A percentile compares a stretch with the other conserved stretches of the same genome.
These are phyloP conservation scores for Mucor indicus DNA, from an alignment of 371 early-diverging fungal genomes.

Conservation along the genomic window DNA sequence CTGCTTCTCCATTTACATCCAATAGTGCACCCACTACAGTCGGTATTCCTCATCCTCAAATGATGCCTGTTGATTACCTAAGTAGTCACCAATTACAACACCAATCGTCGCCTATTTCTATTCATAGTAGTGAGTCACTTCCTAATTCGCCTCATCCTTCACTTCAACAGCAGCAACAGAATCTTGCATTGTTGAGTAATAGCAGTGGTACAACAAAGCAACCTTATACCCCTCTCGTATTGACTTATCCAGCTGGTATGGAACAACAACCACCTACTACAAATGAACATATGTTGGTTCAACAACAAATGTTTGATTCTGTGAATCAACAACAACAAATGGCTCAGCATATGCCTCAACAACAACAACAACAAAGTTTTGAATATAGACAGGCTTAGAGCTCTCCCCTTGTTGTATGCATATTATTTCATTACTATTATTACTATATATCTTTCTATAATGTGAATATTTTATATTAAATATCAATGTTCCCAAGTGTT, in stretches of 20 bases:
- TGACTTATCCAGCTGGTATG: conserved; percentile 31
- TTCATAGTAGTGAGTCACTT: conserved; percentile 10
- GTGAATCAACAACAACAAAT: not conserved
- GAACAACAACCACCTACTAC: conserved; percentile 18
- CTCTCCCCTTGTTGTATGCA: too few species aligned
- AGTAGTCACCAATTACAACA: conserved; percentile 14
- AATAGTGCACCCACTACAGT: conserved; percentile 1
- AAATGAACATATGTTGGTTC: too few species aligned
- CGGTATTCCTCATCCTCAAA: not conserved
- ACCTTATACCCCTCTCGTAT: conserved; percentile 6
- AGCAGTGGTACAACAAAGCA: conserved; percentile 1
- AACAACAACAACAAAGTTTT: too few species aligned
- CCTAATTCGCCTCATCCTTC: conserved; percentile 17
- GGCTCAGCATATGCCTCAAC: too few species aligned
- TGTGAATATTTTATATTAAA: too few species aligned
- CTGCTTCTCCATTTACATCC: conserved; percentile 4
- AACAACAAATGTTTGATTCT: not conserved
- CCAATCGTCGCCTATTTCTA: not conserved
- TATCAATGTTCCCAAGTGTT: too few species aligned
- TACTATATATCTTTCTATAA: too few species aligned
- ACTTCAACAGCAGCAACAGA: conserved; percentile 2
- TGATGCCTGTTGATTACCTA: conserved; percentile 18
- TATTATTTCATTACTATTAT: too few species aligned
- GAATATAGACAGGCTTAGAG: too few species aligned
- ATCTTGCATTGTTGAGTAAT: not conserved